Evolutionary conservation across 2,329 filamentous ascomycete genomes (phyloP), one percentile per base, ranked within the genome.

Genomic region (Leptographium wingfieldii): DNA sequence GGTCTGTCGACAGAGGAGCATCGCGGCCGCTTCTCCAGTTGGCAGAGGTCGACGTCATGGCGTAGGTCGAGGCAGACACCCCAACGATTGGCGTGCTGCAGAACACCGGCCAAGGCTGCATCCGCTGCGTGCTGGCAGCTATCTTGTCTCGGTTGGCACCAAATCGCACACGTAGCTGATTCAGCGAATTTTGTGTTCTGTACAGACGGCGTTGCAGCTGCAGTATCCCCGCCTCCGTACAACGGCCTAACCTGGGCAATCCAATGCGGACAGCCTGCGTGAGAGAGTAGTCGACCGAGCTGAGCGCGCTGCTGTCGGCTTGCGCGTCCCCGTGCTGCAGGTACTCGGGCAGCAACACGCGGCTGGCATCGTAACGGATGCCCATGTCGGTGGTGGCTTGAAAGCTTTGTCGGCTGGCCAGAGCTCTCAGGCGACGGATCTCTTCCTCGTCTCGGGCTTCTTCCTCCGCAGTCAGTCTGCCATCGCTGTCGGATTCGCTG

Each of bases 61-160:
- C 74, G 48, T 77, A 76, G 0, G 74, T 66, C 0, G 73, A 74
- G 2, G 70, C 72, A 1, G 72, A 70, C 16, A 77, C 60, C 1
- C 70, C 74, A 11, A 77, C 55, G 7, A 70, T 70, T 4, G 75
- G 74, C 16, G 63, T 61, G 2, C 63, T 52, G 35, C 67, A 64
- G 19, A 58, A 64, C 19, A 69, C 55, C 10, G 59, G 55, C 27
- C 38, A 54, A n/a, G 48, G 19, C 1, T 22, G 27, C 27, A 38
- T 51, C 16, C 19, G 40, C 29, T n/a, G 22, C 38, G 31, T 46
- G 31, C 52, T 55, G 52, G 11, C 10, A 5, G 25, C 25, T 10
- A 25, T 29, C 56, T 35, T 6, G 19, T n/a, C 16, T 9, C 54
- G 19, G 22, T 38, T 55, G 7, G 56, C 29, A 3, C 62, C 58